Conservation (phyloP, 2,329 filamentous ascomycete species). For the Bipolaris bicolor region DNA sequence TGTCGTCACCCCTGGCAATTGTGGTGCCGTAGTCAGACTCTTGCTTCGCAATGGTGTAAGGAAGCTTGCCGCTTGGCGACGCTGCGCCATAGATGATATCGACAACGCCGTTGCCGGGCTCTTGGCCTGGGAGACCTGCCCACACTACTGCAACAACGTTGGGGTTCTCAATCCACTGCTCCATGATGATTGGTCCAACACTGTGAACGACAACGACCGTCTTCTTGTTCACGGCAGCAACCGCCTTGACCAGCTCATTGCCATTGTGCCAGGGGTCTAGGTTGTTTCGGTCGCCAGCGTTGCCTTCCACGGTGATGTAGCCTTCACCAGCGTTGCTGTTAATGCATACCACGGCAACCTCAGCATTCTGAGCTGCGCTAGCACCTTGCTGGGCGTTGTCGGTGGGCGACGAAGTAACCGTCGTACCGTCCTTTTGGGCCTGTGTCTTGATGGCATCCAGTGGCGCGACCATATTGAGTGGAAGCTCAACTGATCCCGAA, state of each 20-base stretch:
- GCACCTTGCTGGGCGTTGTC: constrained; percentile 48
- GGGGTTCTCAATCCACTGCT: constrained; percentile 44
- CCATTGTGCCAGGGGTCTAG: constrained; percentile 56
- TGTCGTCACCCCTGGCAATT: constrained; percentile 25
- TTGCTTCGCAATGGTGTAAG: constrained; percentile 55
- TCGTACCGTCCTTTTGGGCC: constrained; percentile 47
- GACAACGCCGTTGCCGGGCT: constrained; percentile 55
- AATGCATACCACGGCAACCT: constrained; percentile 56
- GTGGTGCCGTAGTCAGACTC: constrained; percentile 41
- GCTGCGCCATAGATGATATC: constrained; percentile 55
- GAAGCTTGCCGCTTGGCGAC: constrained; percentile 61
- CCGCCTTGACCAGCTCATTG: constrained; percentile 50
- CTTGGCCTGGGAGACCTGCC: constrained; percentile 47
- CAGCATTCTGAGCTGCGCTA: constrained; percentile 45
- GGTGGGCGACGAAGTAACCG: constrained; percentile 48
- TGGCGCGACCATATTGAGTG: constrained; percentile 52
- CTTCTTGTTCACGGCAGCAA: constrained; percentile 46
- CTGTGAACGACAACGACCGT: constrained; percentile 50
- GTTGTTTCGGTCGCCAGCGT: constrained; percentile 56
- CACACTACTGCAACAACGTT: constrained; percentile 50
- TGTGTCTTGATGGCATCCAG: constrained; percentile 51
- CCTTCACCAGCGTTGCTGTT: constrained; percentile 58
- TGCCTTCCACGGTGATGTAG: constrained; percentile 55
- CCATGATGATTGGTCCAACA: constrained; percentile 47
- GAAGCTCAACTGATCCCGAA: constrained; percentile 59